Evolutionary conservation across 1,284 basidiomycete species (phyloP).

Genomic region (Golubevia sp.): DNA sequence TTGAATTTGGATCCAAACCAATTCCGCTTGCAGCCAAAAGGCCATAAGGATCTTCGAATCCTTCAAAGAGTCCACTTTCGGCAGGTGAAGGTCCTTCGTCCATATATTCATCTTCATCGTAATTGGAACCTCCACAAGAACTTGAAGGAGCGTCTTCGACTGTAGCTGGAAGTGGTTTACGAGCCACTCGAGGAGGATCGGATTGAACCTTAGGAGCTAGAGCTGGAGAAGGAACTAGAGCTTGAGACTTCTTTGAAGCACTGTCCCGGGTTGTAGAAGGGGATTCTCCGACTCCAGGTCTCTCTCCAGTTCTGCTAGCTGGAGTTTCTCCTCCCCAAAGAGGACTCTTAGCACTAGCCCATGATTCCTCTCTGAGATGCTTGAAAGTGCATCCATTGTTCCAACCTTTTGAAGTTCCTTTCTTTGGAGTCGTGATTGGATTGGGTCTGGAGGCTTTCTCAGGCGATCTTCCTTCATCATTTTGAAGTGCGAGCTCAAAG

Average conservation of each 20-base stretch:
- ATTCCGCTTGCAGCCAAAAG: slow-evolving; percentile 44
- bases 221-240: not conserved
- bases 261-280: too few relatives aligned
- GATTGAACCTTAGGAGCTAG: not conserved
- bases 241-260: not conserved
- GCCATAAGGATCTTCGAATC: slow-evolving; percentile 56
- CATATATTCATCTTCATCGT: slow-evolving; percentile 8
- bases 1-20: slow-evolving; percentile 22
- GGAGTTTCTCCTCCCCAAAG: not conserved
- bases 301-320: not conserved
- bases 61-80: slow-evolving; percentile 35
- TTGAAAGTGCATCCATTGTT: not conserved
- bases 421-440: not conserved
- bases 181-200: slow-evolving; percentile 5
- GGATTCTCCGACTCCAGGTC: not conserved
- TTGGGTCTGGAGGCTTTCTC: not conserved
- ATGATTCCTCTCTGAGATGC: not conserved
- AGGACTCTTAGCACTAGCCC: not conserved
- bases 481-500: not conserved
- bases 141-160: slow-evolving; percentile 50
- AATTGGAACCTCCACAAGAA: slow-evolving; percentile 22
- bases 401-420: not conserved
- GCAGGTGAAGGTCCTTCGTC: slow-evolving; percentile 12
- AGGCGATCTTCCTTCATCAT: not conserved
- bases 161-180: slow-evolving; percentile 44